Base-by-base conservation (phyloP, 176 grass and related monocot genomes). In the Oryza officinalis region DNA sequence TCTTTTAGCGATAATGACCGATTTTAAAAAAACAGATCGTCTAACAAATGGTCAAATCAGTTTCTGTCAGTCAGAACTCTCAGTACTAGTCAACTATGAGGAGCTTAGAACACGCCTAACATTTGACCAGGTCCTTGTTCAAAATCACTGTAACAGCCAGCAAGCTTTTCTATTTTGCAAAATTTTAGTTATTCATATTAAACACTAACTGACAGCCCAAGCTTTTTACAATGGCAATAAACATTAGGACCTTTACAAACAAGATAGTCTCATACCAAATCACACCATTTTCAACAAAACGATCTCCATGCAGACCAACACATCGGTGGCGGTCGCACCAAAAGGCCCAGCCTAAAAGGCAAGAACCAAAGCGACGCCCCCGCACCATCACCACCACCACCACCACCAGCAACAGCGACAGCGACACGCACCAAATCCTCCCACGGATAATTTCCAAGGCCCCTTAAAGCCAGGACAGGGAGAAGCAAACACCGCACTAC, bases 321-420 rank as follows among this genome's bases (percentile, higher is more conserved):
- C 40, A 41, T 41, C 20, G 20, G 52, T 20, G 20, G 52, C 20
- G 52, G 52, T 57, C 52, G 20, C 50, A 54, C 50, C 50, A 54
- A 54, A 54, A 54, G 50, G 50, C 50, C 14, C 52, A 54, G 49
- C 52, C 52, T 22, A 57, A n/a, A 57, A 57, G 52, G 52, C 52
- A 57, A 4, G 13, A 57, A n/a, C 6, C 89, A 90, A 90, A 87
- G 75, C 69, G 80, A 88, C 73, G n/a, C 31, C 11, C 22, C 80
- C 63, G 72, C 74, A 90, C 67, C 46, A 78, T 22, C 84, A 83
- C 69, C 84, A 70, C 82, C 83, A 72, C 81, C 83, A 72, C 43
- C 43, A 32, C 32, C 32, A 32, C 3, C 32, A 32, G 2, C 35
- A 50, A 0, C 47, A 45, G 2, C 43, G 13, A 3, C 43, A 50